These are phyloP conservation scores for Echinochloa phyllopogon DNA, from an alignment of 176 grass and related monocot species.

Conservation along the genomic window DNA sequence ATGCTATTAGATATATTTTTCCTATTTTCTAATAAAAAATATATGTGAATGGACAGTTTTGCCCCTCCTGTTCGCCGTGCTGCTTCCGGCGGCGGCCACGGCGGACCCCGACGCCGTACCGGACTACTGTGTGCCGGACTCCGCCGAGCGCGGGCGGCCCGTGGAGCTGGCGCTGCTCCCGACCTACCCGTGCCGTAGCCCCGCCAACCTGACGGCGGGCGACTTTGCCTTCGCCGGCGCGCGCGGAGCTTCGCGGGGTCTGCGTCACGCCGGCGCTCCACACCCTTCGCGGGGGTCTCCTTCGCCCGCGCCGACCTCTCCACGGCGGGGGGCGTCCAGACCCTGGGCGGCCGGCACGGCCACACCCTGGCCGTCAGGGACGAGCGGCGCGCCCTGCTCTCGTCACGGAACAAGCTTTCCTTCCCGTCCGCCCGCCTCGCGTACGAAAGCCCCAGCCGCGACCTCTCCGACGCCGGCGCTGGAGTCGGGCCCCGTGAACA, in stretches of 20 bases:
- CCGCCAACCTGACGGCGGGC: slow-evolving; percentile 57
- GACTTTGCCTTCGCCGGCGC: slow-evolving; percentile 76
- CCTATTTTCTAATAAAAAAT: no score
- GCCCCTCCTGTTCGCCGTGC: slow-evolving; percentile 38
- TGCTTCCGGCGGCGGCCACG: slow-evolving; percentile 29
- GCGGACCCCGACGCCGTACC: slow-evolving; percentile 66
- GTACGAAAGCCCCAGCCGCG: slow-evolving; percentile 87
- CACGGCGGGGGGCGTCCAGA: slow-evolving; percentile 46
- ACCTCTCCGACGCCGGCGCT: slow-evolving; percentile 78
- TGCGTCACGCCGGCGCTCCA: slow-evolving; percentile 71
- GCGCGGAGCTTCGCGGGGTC: slow-evolving; percentile 69
- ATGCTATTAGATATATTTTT: no score
- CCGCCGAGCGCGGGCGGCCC: slow-evolving; percentile 44
- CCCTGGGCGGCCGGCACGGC: no score
- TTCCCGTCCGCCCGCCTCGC: slow-evolving; percentile 76
- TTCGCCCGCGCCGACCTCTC: slow-evolving; percentile 82
- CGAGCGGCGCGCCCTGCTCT: slow-evolving; percentile 44
- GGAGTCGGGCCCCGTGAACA: slow-evolving; percentile 84
- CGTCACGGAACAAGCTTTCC: slow-evolving; percentile 77
- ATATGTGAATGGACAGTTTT: no score
- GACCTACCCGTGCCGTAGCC: slow-evolving; percentile 66
- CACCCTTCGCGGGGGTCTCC: slow-evolving; percentile 74
- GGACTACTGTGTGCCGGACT: slow-evolving; percentile 86
- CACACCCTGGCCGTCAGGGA: no score
- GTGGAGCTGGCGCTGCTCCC: slow-evolving; percentile 49